Base-by-base conservation (phyloP, 805 yeast species). In the Wickerhamomyces alni region DNA sequence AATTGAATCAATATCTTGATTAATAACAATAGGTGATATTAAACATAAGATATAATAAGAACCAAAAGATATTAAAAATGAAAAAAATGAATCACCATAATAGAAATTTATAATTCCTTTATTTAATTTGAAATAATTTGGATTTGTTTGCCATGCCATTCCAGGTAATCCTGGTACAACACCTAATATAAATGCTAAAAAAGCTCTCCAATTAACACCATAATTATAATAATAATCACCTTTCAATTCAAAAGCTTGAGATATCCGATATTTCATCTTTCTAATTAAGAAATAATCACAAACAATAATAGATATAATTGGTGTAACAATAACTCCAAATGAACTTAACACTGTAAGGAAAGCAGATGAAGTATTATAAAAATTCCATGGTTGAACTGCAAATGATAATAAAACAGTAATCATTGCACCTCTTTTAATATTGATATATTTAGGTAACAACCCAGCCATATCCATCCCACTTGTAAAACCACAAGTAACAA, bases 131-230 rank as follows among this genome's bases (percentile, higher is more conserved):
- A 61, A 56, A 22, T 48, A 51, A 17, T 43, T 35, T n/a, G 57
- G 44, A 37, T 54, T 63, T 33, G 57, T 59, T 50, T 47, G 61
- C 66, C 50, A 63, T 46, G 58, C 64, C 46, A 54, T 61, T 27
- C 80, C 80, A 3, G 80, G 80, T 19, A 74, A 41, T 17, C 74
- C 74, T 15, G 76, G 77, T 10, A 67, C 63, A 52, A 66, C 59
- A 25, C 70, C 69, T 5, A 56, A 45, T 5, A 64, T 38, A 61
- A 67, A 72, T 9, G 70, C 60, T 7, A 59, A 33, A 17, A 64
- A 41, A 5, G 72, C 66, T 42, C 70, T 59, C 58, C 63, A 65
- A 50, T 74, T 71, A 46, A 67, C 35, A 8, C 79, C 80, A 28
- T 50, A 42, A 13, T 50, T 52, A 45, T 61, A 62, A 48, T 59